Conservation (phyloP, 495 filamentous ascomycete genomes). For the Podospora didyma region DNA sequence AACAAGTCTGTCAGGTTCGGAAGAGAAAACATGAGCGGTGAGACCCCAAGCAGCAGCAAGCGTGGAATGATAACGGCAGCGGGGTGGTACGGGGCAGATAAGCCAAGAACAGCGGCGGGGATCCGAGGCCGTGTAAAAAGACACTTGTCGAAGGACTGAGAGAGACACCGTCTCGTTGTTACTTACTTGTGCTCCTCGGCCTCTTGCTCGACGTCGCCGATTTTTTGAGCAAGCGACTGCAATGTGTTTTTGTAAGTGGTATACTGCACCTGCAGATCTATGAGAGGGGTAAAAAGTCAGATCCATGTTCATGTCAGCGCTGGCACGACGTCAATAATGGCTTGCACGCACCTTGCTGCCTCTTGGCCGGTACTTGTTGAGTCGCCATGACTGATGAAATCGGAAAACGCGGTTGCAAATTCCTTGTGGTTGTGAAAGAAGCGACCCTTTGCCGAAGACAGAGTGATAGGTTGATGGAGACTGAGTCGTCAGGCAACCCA, state of each 20-base stretch:
- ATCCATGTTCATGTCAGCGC: background rate
- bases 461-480: background rate
- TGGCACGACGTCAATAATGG: background rate
- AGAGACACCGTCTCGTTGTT: background rate
- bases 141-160: background rate
- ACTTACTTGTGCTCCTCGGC: conserved; percentile 96
- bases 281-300: conserved; percentile 4
- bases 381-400: conserved; percentile 33
- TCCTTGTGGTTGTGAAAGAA: background rate
- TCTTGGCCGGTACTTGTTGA: conserved; percentile 51
- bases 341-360: conserved; percentile 75
- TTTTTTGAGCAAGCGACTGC: conserved; percentile 90
- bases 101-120: conserved; percentile 7
- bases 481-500: background rate
- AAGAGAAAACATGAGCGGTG: conserved; percentile 26
- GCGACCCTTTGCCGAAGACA: background rate
- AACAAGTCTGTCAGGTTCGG: conserved; percentile 64
- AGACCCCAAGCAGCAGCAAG: conserved; percentile 10
- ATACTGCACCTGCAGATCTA: conserved; percentile 93
- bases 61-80: conserved; percentile 12
- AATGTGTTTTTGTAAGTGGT: conserved; percentile 93
- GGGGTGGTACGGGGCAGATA: conserved; percentile 28
- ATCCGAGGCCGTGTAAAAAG: conserved; percentile 17
- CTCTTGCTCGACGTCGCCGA: conserved; percentile 95
- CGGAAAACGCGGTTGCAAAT: background rate